Evolutionary conservation across 371 early-diverging fungal species (phyloP).

Genomic region (Batrachochytrium dendrobatidis): DNA sequence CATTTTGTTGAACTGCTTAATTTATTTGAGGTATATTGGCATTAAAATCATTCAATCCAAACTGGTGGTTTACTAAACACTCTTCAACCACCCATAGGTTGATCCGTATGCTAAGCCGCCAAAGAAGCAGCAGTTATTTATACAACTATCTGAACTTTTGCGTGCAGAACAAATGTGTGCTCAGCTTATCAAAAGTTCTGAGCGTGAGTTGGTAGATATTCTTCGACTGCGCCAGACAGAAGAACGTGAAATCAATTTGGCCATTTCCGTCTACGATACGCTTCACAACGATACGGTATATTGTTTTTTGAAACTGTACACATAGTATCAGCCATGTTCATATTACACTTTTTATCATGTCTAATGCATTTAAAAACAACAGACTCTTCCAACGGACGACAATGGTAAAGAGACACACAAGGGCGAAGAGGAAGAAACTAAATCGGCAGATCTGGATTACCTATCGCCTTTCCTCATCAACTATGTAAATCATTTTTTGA

Average conservation of each 20-base stretch:
- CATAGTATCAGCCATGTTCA: no score
- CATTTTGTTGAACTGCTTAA: constrained; percentile 24
- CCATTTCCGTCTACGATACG: constrained; percentile 45
- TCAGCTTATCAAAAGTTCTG: constrained; percentile 36
- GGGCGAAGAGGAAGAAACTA: constrained; percentile 41
- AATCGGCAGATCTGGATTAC: constrained; percentile 42
- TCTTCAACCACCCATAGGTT: constrained; percentile 19
- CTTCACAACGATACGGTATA: constrained; percentile 41
- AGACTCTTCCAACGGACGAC: constrained; percentile 34
- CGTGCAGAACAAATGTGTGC: constrained; percentile 35
- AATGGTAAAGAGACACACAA: constrained; percentile 40
- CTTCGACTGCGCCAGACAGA: constrained; percentile 32
- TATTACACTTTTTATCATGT: neutral
- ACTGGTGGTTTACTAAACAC: neutral
- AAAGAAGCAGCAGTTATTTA: constrained; percentile 45
- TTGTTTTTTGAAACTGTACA: neutral
- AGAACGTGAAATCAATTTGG: constrained; percentile 37
- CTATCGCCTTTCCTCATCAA: constrained; percentile 50
- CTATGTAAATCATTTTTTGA: constrained; percentile 34
- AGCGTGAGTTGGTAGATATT: constrained; percentile 42
- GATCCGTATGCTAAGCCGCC: constrained; percentile 35
- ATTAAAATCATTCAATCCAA: neutral
- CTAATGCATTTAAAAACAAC: neutral
- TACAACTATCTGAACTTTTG: constrained; percentile 34
- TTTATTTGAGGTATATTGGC: constrained; percentile 27